These are phyloP conservation scores for Trifolium fragiferum DNA, from an alignment of 306 rosid species.

Conservation along the genomic window DNA sequence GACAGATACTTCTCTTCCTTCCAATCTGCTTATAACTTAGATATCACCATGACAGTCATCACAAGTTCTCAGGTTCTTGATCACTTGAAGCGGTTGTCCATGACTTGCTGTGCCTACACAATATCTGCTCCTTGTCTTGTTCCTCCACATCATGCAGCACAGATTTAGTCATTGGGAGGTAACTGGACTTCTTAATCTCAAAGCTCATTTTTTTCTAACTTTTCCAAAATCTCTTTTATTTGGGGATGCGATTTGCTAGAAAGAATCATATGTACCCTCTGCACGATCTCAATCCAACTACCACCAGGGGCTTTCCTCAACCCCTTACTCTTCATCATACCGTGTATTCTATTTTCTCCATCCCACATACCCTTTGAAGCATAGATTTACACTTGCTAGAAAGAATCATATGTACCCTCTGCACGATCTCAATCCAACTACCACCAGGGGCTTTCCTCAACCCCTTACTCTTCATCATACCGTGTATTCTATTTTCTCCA, in stretches of 20 bases:
- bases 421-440: conserved; percentile 79
- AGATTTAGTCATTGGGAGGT: conserved; percentile 51
- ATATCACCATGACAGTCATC: conserved; percentile 59
- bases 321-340: conserved; percentile 65
- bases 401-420: conserved; percentile 65
- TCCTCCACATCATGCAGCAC: conserved; percentile 83
- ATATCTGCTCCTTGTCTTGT: conserved; percentile 76
- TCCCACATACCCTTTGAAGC: conserved; percentile 76
- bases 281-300: conserved; percentile 79
- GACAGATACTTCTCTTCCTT: conserved; percentile 62
- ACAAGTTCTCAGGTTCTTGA: conserved; percentile 70
- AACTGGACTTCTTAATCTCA: conserved; percentile 70
- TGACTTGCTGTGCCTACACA: conserved; percentile 79
- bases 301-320: conserved; percentile 85
- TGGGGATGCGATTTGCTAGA: conserved; percentile 75
- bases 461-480: conserved; percentile 65
- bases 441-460: conserved; percentile 85
- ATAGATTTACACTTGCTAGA: conserved; percentile 70
- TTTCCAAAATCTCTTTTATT: conserved; percentile 56
- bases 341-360: conserved; percentile 66
- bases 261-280: conserved; percentile 66
- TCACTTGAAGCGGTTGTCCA: conserved; percentile 64
- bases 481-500: conserved; percentile 66
- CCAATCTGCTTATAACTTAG: conserved; percentile 60
- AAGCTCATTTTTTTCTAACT: conserved; percentile 52